Base-by-base conservation (phyloP, 164 flowering plant genomes). In the Stephania cephalantha region DNA sequence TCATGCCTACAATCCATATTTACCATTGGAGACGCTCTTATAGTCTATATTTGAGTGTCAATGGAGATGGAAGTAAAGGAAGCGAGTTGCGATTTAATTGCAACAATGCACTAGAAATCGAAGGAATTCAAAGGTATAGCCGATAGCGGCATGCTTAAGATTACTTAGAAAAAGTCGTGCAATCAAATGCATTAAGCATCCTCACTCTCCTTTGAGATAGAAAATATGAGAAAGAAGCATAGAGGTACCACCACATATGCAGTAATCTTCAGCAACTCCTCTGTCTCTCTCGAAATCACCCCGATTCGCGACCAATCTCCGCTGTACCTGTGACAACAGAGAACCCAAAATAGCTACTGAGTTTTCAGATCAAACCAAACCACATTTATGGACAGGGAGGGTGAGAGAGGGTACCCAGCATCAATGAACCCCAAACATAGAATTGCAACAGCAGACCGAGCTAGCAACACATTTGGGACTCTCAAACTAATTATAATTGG, bases 271-370 rank as follows among this genome's bases (percentile, higher is more conserved):
- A 91, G 84, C 78, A 89, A 69, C 61, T 87, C 91, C 77, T 93
- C 97, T 71, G 69, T 86, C 76, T 85, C 93, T 73, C 78, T 86
- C 44, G 97, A 86, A 69, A 95, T 87, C 74, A 80, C 97, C 58
- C 97, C 97, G 71, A 93, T 91, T 76, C 97, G 87, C 66, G 97
- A 91, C 97, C 97, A 91, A 77, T 93, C 97, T 68, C 95, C 97
- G 80, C 97, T 90, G 73, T 93, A 91, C 81, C 97, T 95, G 84
- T 46, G 79, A 76, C 70, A 55, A 42, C 42, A 73, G 20, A 35
- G 25, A 6, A 29, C 2, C 30, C 52, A 71, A 58, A 10, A 18
- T 42, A 45, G 53, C 9, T 48, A 7, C 9, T 7, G 1, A 48
- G 53, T 8, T 4, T 8, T 48, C 53, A 48, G 42, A 48, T 48